Conservation (phyloP, 148 eudicot genomes). For the Rhododendron williamsianum region DNA sequence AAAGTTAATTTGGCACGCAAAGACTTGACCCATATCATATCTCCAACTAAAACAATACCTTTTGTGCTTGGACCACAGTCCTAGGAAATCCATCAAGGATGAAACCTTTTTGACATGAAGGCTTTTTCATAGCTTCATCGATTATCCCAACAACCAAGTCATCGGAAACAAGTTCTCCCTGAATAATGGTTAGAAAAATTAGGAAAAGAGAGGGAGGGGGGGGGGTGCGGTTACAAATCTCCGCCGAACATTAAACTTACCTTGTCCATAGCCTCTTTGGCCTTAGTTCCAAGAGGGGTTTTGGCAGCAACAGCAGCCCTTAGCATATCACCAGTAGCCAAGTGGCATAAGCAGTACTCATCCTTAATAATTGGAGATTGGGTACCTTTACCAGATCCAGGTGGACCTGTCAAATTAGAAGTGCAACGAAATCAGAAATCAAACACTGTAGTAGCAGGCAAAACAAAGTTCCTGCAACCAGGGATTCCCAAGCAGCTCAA, state of each 20-base stretch:
- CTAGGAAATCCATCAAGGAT: slow-evolving; percentile 98
- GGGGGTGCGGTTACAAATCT: not conserved
- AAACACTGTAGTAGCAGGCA: not conserved
- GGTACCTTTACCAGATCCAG: slow-evolving; percentile 98
- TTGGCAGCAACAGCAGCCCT: slow-evolving; percentile 95
- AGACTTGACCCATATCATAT: not conserved
- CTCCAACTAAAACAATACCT: slow-evolving; percentile 34
- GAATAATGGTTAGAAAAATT: slow-evolving; percentile 4
- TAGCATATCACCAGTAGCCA: slow-evolving; percentile 98
- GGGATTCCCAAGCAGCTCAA: not conserved
- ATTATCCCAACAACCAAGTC: slow-evolving; percentile 93
- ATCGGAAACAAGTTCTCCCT: slow-evolving; percentile 97
- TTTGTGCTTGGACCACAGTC: slow-evolving; percentile 91
- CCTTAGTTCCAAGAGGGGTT: slow-evolving; percentile 86
- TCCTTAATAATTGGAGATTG: slow-evolving; percentile 93
- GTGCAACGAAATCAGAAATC: too few species aligned
- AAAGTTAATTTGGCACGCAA: not conserved
- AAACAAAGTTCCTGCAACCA: not conserved
- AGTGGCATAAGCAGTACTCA: slow-evolving; percentile 93
- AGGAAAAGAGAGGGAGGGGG: not conserved
- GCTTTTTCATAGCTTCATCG: slow-evolving; percentile 88
- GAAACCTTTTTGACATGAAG: slow-evolving; percentile 92
- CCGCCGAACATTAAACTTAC: slow-evolving; percentile 19
- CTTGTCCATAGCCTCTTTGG: slow-evolving; percentile 94
- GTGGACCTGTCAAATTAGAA: slow-evolving; percentile 60